phyloP scores from a whole-genome alignment of 2,329 filamentous ascomycete genomes.

The Rugonectria rugulosa region DNA sequence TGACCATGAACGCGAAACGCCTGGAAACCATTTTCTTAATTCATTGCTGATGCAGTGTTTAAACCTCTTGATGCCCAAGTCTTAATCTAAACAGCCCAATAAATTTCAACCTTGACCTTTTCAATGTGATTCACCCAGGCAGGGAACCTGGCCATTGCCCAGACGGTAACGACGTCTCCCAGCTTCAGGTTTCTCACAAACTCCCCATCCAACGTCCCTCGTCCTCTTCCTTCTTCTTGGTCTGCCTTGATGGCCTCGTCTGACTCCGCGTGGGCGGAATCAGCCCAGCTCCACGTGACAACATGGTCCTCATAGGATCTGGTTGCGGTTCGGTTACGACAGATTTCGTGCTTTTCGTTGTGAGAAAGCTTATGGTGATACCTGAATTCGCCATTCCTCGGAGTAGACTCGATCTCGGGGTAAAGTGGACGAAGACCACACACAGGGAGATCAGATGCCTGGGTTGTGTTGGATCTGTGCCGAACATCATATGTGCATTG shows the following conservation, averaged over 20 bases:
- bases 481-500: conserved; percentile 42
- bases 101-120: conserved; percentile 61
- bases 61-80: neutral
- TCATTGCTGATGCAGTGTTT: neutral
- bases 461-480: conserved; percentile 29
- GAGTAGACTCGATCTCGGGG: conserved; percentile 38
- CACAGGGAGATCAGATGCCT: conserved; percentile 38
- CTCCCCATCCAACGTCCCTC: conserved; percentile 57
- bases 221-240: conserved; percentile 56
- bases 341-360: conserved; percentile 52
- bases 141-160: conserved; percentile 64
- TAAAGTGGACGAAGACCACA: conserved; percentile 48
- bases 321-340: conserved; percentile 53
- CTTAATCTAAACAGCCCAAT: conserved; percentile 58
- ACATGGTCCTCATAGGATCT: conserved; percentile 48
- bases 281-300: conserved; percentile 62
- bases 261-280: conserved; percentile 55
- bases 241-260: conserved; percentile 48
- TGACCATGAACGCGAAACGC: neutral
- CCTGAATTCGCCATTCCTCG: conserved; percentile 31
- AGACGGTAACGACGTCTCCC: conserved; percentile 69
- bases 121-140: conserved; percentile 62
- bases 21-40: neutral
- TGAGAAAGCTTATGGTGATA: conserved; percentile 50
- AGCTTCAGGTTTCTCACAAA: conserved; percentile 63